A percentile compares a stretch with the other conserved stretches of the same genome.
Conservation (phyloP, 352 stramenopile genomes). For the Pythium coloratum region DNA sequence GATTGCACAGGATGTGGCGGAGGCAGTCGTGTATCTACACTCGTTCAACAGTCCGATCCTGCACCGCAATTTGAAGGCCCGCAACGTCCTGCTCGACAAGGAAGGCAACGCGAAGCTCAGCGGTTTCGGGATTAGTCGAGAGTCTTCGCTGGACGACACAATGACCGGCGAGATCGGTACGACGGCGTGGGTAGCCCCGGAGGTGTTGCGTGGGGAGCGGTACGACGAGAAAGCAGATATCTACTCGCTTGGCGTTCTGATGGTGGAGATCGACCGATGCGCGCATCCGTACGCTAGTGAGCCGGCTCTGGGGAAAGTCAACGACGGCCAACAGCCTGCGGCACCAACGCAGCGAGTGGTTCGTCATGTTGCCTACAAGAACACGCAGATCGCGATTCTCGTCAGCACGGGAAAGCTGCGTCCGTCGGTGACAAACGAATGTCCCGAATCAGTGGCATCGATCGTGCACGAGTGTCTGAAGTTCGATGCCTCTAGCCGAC, state of each 20-base stretch:
- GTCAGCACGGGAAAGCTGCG: too few species aligned
- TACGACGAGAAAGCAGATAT: slow-evolving; percentile 35
- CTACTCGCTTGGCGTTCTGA: slow-evolving; percentile 32
- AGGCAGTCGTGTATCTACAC: slow-evolving; percentile 32
- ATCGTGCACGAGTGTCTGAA: too few species aligned
- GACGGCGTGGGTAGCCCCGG: slow-evolving; percentile 29
- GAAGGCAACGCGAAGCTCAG: slow-evolving; percentile 19
- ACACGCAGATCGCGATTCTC: too few species aligned
- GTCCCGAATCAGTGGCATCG: too few species aligned
- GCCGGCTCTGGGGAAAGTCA: too few species aligned
- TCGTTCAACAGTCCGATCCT: slow-evolving; percentile 27
- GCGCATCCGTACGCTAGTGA: slow-evolving; percentile 10
- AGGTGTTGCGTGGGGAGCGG: slow-evolving; percentile 29
- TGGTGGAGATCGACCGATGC: slow-evolving; percentile 31
- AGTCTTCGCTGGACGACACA: slow-evolving; percentile 13
- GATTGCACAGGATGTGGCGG: slow-evolving; percentile 21
- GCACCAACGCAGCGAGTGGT: too few species aligned
- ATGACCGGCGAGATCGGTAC: slow-evolving; percentile 33
- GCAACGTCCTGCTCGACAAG: slow-evolving; percentile 23
- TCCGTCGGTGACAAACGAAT: too few species aligned
- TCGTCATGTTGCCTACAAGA: too few species aligned
- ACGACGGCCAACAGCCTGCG: too few species aligned
- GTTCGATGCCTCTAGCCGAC: too few species aligned
- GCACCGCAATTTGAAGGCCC: slow-evolving; percentile 29
- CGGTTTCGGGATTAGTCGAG: slow-evolving; percentile 24